Conservation (phyloP, 2,329 filamentous ascomycete genomes). For the Colletotrichum tamarilloi region DNA sequence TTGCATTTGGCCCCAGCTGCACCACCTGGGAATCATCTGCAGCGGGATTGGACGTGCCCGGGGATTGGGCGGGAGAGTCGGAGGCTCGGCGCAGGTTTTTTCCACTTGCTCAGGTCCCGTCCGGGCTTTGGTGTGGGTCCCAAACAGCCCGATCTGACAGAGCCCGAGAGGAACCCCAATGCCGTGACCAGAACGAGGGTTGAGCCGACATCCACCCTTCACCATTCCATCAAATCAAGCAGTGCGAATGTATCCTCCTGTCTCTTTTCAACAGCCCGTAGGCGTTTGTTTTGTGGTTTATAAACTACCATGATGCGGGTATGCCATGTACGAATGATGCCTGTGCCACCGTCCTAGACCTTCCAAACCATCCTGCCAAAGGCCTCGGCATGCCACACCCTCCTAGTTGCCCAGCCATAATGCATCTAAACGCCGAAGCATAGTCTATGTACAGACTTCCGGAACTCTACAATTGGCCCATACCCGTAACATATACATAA, state of each 20-base stretch:
- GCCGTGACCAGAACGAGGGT: neutral
- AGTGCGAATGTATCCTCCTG: neutral
- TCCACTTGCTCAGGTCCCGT: slow-evolving; percentile 5
- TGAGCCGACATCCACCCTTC: neutral
- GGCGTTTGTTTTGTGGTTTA: slow-evolving; percentile 9
- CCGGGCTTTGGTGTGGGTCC: slow-evolving; percentile 24
- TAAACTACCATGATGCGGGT: slow-evolving; percentile 25
- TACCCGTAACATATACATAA: slow-evolving; percentile 27
- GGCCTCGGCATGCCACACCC: slow-evolving; percentile 21
- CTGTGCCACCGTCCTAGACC: slow-evolving; percentile 5
- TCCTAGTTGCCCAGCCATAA: slow-evolving; percentile 23
- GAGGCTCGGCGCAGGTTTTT: slow-evolving; percentile 31
- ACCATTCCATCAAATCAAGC: neutral
- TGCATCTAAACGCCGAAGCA: slow-evolving; percentile 32
- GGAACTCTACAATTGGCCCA: slow-evolving; percentile 28
- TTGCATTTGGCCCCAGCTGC: neutral
- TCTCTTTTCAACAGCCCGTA: neutral
- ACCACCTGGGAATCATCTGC: slow-evolving; percentile 26
- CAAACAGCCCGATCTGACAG: slow-evolving; percentile 24
- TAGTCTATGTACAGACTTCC: slow-evolving; percentile 31
- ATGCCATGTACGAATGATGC: slow-evolving; percentile 27
- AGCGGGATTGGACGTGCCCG: slow-evolving; percentile 24
- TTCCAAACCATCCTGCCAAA: slow-evolving; percentile 16
- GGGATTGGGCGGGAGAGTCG: slow-evolving; percentile 4
- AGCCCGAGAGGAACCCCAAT: slow-evolving; percentile 5